Conservation (phyloP, 2,329 filamentous ascomycete genomes). For the Trichoderma sp. region DNA sequence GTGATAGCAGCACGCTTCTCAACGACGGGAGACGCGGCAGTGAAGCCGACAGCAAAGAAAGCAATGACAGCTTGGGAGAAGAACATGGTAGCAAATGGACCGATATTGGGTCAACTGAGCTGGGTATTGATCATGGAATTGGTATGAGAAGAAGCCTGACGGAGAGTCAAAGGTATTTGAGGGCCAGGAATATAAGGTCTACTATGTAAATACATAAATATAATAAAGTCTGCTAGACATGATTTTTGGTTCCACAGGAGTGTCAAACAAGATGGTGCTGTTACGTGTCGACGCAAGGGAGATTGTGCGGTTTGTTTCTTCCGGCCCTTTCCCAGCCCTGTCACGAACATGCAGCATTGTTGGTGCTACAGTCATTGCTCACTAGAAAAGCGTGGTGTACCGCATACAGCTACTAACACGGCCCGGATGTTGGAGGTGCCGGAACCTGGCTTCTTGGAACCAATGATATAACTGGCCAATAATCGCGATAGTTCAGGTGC, state of each 20-base stretch:
- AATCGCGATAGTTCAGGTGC: background rate
- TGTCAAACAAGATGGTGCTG: background rate
- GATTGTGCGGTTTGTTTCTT: background rate
- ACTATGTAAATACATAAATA: background rate
- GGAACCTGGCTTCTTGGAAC: no score
- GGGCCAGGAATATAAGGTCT: background rate
- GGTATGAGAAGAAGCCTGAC: background rate
- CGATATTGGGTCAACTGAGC: background rate
- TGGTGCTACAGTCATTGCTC: background rate
- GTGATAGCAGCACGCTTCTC: background rate
- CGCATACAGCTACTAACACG: background rate
- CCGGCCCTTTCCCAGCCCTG: background rate
- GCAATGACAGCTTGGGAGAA: conserved; percentile 26
- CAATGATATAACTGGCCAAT: background rate
- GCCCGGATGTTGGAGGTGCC: no score
- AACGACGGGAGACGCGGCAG: background rate
- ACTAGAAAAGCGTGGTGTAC: background rate
- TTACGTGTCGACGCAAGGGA: background rate
- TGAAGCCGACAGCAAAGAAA: conserved; percentile 19
- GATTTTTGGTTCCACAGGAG: background rate
- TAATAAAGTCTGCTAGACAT: background rate
- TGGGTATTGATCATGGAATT: background rate
- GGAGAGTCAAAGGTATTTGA: background rate
- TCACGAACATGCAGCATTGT: background rate
- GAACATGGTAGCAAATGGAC: background rate